Percentiles rank a stretch among this genome's conserved stretches.
Conservation (phyloP, 1,284 basidiomycete genomes). For the Ceratobasidium sp. region DNA sequence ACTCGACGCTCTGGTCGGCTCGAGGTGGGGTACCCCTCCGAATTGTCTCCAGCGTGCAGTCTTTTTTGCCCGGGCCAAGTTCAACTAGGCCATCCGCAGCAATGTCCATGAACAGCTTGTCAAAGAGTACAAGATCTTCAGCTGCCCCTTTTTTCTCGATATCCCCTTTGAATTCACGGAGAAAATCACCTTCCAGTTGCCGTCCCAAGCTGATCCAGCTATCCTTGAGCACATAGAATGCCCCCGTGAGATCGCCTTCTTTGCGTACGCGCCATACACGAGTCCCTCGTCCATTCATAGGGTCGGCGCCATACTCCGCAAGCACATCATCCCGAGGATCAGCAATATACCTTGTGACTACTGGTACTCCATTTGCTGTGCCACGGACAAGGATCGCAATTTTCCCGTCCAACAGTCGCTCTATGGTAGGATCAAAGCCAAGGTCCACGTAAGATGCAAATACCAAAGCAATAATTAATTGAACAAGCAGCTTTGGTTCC, state of each 20-base stretch:
- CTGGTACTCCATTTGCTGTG: not conserved
- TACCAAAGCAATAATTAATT: not conserved
- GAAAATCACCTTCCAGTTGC: not conserved
- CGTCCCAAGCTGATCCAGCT: constrained; percentile 2
- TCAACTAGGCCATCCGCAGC: not conserved
- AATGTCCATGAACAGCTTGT: not conserved
- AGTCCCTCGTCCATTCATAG: constrained; percentile 17
- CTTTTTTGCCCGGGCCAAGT: not conserved
- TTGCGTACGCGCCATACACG: constrained; percentile 23
- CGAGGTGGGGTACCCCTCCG: not conserved
- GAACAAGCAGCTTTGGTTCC: not conserved
- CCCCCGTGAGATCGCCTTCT: not conserved
- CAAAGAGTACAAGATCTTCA: too few species aligned
- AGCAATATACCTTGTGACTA: not conserved
- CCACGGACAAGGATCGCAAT: not conserved
- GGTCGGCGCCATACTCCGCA: constrained; percentile 3
- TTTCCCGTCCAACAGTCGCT: too few species aligned
- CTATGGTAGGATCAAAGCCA: constrained; percentile 7
- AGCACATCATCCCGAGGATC: not conserved
- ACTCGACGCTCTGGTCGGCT: not conserved
- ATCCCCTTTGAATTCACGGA: not conserved
- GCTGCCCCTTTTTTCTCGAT: not conserved
- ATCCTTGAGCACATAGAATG: constrained; percentile 18
- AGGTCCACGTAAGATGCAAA: not conserved
- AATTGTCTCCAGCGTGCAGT: not conserved